A percentile compares a stretch with the other conserved stretches of the same genome.
These are phyloP conservation scores for Fusarium proliferatum DNA, from an alignment of 2,329 filamentous ascomycete species.

Conservation along the genomic window DNA sequence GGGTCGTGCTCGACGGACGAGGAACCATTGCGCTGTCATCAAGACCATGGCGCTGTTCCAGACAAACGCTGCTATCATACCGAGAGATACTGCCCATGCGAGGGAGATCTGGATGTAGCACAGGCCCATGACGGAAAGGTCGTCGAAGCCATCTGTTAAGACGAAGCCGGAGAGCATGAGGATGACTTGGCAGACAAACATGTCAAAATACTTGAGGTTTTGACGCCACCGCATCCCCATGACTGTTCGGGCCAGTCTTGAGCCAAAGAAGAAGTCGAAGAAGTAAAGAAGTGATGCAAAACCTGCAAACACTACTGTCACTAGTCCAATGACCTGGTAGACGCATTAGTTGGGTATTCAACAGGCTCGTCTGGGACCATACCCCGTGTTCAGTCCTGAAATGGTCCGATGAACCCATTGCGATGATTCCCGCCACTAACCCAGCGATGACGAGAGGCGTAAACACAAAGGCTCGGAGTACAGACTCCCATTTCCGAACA, in stretches of 20 bases:
- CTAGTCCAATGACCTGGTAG: neutral
- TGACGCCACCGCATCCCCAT: neutral
- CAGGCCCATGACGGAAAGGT: neutral
- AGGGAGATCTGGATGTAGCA: constrained; percentile 20
- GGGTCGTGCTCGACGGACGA: constrained; percentile 3
- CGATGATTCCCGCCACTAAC: neutral
- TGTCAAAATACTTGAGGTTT: constrained; percentile 11
- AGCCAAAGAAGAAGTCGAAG: constrained; percentile 9
- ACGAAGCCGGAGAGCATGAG: constrained; percentile 18
- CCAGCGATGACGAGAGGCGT: constrained; percentile 10
- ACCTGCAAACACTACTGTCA: neutral
- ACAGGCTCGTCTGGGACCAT: fast-evolving
- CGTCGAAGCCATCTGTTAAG: constrained; percentile 2
- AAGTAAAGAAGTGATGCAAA: constrained; percentile 4
- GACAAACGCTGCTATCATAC: constrained; percentile 15
- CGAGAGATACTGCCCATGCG: constrained; percentile 3
- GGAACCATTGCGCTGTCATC: constrained; percentile 21
- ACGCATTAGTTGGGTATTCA: fast-evolving
- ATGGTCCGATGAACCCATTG: constrained; percentile 9
- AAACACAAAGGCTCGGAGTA: neutral
- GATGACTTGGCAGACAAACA: constrained; percentile 19
- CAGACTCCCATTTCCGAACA: constrained; percentile 15
- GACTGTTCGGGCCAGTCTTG: neutral
- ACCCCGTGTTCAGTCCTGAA: constrained; percentile 16
- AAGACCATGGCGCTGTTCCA: constrained; percentile 22